Base-by-base conservation (phyloP, 2,329 filamentous ascomycete genomes). In the Cordyceps militaris region DNA sequence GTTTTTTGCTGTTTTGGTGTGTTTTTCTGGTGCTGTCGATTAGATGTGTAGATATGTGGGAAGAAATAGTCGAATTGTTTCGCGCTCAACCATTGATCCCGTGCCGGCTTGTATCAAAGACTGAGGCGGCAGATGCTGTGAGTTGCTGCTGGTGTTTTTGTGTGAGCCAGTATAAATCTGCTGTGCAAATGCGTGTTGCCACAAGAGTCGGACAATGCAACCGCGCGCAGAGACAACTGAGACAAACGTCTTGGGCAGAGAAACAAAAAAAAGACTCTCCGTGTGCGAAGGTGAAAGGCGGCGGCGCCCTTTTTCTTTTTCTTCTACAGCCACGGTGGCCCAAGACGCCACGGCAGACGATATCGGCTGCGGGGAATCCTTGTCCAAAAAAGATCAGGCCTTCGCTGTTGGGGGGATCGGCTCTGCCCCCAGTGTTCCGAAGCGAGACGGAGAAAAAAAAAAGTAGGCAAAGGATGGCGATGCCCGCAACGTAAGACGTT, bases 301-400 rank as follows among this genome's bases (percentile, higher is more conserved):
- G 30, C 11, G 21, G 14, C 16, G 9, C 5, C 14, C 10, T 30
- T 19, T 21, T 19, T 13, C 3, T 36, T n/a, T 16, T 24, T 13
- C 28, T 54, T 16, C 8, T 21, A 48, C 23, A 28, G 38, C 38
- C 16, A 53, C 32, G 48, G 23, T 11, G 4, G 5, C 19, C 11
- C 3, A 26, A 26, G 21, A 34, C 42, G 42, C 40, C 42, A 46
- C 51, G 24, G 14, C 34, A 21, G 24, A 46, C 30, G 30, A 54
- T 46, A 30, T 54, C 51, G 51, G 51, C 51, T 54, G 51, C 51
- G 51, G 51, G 51, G 51, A 46, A 54, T 21, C 51, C 51, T 36
- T 46, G 51, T 54, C 51, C 21, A n/a, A n/a, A n/a, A n/a, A n/a
- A n/a, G n/a, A n/a, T n/a, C n/a, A n/a, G n/a, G n/a, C n/a, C n/a